A percentile compares a stretch with the other conserved stretches of the same genome.
phyloP scores from a whole-genome alignment of 2,329 filamentous ascomycete genomes.

The Pseudogymnoascus sp. region DNA sequence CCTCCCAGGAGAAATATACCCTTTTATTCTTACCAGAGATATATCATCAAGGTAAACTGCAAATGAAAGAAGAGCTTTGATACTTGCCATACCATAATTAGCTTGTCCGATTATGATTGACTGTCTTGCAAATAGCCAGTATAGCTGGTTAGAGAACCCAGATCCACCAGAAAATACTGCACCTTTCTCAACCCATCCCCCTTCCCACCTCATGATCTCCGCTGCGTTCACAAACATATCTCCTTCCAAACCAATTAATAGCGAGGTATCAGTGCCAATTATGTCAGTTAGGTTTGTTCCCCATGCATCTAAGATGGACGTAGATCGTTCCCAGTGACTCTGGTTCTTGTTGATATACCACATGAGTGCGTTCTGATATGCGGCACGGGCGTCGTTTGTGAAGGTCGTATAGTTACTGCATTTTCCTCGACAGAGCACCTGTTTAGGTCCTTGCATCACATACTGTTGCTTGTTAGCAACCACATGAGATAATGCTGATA shows the following conservation, averaged over 20 bases:
- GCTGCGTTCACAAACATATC: conserved; percentile 36
- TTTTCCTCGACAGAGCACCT: conserved; percentile 28
- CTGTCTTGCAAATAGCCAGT: conserved; percentile 36
- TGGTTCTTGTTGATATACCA: conserved; percentile 35
- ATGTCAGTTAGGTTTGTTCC: conserved; percentile 29
- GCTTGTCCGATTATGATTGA: conserved; percentile 34
- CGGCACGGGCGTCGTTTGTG: conserved; percentile 31
- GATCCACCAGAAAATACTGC: conserved; percentile 29
- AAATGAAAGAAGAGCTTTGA: conserved; percentile 33
- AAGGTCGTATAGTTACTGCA: conserved; percentile 33
- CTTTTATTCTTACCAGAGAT: conserved; percentile 25
- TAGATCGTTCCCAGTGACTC: conserved; percentile 29
- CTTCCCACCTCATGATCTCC: conserved; percentile 39
- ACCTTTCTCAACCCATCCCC: conserved; percentile 32
- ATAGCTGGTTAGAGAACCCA: conserved; percentile 35
- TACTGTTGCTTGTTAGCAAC: conserved; percentile 17
- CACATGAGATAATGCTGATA: neutral
- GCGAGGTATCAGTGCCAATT: conserved; percentile 30
- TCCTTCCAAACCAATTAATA: conserved; percentile 34
- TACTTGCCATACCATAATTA: conserved; percentile 37
- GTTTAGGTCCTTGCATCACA: conserved; percentile 28
- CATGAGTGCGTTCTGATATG: conserved; percentile 36
- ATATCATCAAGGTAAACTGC: conserved; percentile 37
- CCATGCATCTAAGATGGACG: conserved; percentile 34
- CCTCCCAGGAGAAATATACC: neutral